Base-by-base conservation (phyloP, 176 grass and related monocot genomes). In the Rhynchospora pubera region DNA sequence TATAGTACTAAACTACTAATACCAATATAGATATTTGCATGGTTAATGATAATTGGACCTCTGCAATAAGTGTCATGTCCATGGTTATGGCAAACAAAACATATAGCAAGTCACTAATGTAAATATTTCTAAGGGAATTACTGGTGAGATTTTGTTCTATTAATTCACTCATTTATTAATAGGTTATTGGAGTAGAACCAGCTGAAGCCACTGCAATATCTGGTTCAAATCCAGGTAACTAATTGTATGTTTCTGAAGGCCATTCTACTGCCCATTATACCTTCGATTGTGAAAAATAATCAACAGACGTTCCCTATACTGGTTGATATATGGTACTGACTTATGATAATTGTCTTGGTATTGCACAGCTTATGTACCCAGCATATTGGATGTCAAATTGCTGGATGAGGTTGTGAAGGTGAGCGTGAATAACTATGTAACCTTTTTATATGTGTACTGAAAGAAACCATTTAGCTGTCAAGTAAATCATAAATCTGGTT, bases 331-430 rank as follows among this genome's bases (percentile, higher is more conserved):
- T 77, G 23, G 1, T 34, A 14, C 72, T 55, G 51, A 76, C 11
- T 21, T 76, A 53, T 56, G 24, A 56, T 56, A 56, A 50, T 50
- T 4, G 22, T 83, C 47, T 76, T 28, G 52, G 73, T 77, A 80
- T 64, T 81, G 42, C n/a, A 79, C 91, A 98, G 96, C 88, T 85
- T 93, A 93, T 57, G 81, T 94, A 82, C 92, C 96, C 83, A 93
- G 96, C 80, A 88, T 98, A 82, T 78, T 98, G 87, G 91, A 98
- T 86, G 91, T 98, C 46, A 80, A 85, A 79, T 81, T 98, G 63
- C 93, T 98, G 64, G 96, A 98, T 88, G 96, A 98, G 79, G 96
- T 95, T 80, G 88, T 98, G 72, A 98, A 98, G 96, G 96, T 98
- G 57, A 56, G 84, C 0, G 47, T 46, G 21, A 89, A 7, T 24